These are phyloP conservation scores for Ceratobasidium sp. DNA, from an alignment of 1,284 basidiomycete species.

Conservation along the genomic window DNA sequence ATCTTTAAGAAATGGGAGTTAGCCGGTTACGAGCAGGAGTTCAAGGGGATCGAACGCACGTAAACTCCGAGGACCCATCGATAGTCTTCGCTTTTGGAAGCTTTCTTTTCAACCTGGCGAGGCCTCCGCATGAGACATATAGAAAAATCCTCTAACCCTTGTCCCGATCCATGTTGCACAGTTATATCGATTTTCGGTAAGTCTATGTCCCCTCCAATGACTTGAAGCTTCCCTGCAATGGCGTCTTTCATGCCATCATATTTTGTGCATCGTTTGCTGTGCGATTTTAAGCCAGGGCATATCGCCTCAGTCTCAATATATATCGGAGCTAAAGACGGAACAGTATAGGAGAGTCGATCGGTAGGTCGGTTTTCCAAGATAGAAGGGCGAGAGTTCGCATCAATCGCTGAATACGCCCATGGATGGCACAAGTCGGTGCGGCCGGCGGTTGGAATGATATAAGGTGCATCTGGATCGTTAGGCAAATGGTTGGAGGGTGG, in stretches of 20 bases:
- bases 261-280: not conserved
- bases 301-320: constrained; percentile 22
- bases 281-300: not conserved
- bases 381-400: not conserved
- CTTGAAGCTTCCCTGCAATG: constrained; percentile 16
- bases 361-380: not conserved
- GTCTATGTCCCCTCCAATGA: not conserved
- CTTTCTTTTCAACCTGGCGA: not conserved
- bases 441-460: not conserved
- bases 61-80: constrained; percentile 27
- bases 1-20: not conserved
- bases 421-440: constrained; percentile 14
- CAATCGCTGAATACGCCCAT: constrained; percentile 19
- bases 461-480: not conserved
- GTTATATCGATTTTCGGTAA: not conserved
- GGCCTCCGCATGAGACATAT: constrained; percentile 4
- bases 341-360: not conserved
- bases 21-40: not conserved
- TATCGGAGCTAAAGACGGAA: constrained; percentile 1
- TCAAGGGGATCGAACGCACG: not conserved
- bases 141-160: not conserved
- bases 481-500: not conserved
- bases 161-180: constrained; percentile 4
- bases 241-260: not conserved
- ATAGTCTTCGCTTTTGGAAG: not conserved